Conservation (phyloP, 2,329 filamentous ascomycete genomes). For the Dactylella cylindrospora region DNA sequence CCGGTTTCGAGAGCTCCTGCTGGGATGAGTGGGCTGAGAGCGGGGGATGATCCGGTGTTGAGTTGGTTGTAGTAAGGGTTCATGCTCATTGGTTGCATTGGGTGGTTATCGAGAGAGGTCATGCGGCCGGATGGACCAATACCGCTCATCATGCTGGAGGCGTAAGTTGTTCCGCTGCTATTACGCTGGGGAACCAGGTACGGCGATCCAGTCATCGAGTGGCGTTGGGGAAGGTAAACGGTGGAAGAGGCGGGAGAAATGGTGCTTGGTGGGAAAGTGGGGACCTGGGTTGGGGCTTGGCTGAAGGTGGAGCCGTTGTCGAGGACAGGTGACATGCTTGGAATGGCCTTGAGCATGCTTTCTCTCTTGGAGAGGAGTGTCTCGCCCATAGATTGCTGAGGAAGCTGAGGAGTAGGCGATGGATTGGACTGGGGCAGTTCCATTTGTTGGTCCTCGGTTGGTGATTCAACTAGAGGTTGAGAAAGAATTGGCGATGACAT, state of each 20-base stretch:
- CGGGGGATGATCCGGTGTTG: not conserved
- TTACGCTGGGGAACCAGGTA: constrained; percentile 27
- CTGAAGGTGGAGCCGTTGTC: constrained; percentile 29
- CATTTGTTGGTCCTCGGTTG: constrained; percentile 30
- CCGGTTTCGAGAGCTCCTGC: constrained; percentile 38
- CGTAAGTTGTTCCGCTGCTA: constrained; percentile 38
- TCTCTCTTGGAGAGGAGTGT: constrained; percentile 62
- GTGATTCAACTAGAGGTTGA: constrained; percentile 42
- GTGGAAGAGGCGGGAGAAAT: constrained; percentile 18
- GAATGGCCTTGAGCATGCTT: constrained; percentile 54
- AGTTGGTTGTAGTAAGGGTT: constrained; percentile 16
- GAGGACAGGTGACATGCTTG: constrained; percentile 45
- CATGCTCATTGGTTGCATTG: constrained; percentile 29
- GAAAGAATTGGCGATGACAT: constrained; percentile 26
- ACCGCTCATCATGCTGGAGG: constrained; percentile 25
- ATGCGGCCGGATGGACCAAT: constrained; percentile 40
- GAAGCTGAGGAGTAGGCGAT: constrained; percentile 14
- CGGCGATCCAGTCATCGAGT: constrained; percentile 11
- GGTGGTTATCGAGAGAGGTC: constrained; percentile 43
- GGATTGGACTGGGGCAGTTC: not conserved
- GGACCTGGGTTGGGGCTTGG: constrained; percentile 24
- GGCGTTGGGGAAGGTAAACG: constrained; percentile 21
- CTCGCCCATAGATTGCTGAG: constrained; percentile 47
- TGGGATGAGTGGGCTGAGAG: constrained; percentile 14
- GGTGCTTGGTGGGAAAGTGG: constrained; percentile 12